Conservation (phyloP, 148 eudicot species). For the Arbutus unedo region DNA sequence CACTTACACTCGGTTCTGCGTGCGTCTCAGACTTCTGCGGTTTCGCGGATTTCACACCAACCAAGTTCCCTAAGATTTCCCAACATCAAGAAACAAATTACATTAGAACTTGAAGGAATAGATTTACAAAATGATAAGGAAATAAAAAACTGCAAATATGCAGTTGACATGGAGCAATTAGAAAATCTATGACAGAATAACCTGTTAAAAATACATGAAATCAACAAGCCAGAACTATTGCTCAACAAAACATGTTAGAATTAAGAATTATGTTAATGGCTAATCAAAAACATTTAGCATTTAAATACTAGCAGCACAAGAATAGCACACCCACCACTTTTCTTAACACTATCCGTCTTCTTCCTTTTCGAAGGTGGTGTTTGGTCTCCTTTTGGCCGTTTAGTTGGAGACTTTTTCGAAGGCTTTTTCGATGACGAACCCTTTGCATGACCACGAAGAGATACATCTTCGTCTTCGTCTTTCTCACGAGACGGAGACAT, state of each 20-base stretch:
- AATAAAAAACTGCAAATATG: background rate
- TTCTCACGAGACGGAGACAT: conserved; percentile 13
- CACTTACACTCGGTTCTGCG: conserved; percentile 38
- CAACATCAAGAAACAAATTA: conserved; percentile 3
- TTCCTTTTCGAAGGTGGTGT: conserved; percentile 48
- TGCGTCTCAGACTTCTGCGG: conserved; percentile 31
- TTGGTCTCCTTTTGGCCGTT: conserved; percentile 29
- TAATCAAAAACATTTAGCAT: background rate
- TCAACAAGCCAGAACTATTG: too few relatives aligned
- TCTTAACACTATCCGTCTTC: conserved; percentile 28
- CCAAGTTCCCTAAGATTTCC: conserved; percentile 34
- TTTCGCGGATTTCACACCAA: conserved; percentile 22
- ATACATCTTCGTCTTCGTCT: conserved; percentile 29
- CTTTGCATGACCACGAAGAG: conserved; percentile 5
- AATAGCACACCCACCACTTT: conserved; percentile 27
- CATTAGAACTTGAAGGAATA: background rate
- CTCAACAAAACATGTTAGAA: background rate
- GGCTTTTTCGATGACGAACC: conserved; percentile 25
- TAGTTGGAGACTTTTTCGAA: conserved; percentile 27
- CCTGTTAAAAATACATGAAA: too few relatives aligned
- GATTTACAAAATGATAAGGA: background rate
- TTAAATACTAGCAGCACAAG: background rate
- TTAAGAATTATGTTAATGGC: background rate
- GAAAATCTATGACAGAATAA: too few relatives aligned
- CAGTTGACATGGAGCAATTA: too few relatives aligned